A percentile compares a stretch with the other conserved stretches of the same genome.
Evolutionary conservation across 495 filamentous ascomycete species (phyloP).

Genomic region (Bacidia gigantensis): DNA sequence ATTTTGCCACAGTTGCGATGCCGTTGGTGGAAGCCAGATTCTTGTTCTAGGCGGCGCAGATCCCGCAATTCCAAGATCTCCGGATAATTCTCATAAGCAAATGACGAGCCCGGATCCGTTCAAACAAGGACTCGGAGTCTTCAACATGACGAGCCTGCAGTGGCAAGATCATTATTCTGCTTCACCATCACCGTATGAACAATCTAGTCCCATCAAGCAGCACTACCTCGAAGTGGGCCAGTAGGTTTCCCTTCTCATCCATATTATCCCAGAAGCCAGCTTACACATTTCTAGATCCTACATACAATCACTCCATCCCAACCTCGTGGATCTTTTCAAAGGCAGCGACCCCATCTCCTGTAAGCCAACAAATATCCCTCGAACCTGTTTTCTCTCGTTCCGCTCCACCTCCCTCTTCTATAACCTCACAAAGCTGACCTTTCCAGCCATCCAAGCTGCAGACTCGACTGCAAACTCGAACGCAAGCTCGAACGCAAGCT

Average conservation of each 20-base stretch:
- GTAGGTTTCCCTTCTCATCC: not conserved
- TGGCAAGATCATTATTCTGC: constrained; percentile 13
- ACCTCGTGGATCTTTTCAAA: not conserved
- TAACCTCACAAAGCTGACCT: too few relatives aligned
- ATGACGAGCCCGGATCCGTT: constrained; percentile 10
- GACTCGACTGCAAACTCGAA: not conserved
- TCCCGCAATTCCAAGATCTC: not conserved
- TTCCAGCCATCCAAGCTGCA: not conserved
- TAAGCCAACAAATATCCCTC: not conserved
- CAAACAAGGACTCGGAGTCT: constrained; percentile 15
- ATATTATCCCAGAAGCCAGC: not conserved
- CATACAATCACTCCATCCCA: not conserved
- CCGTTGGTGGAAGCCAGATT: constrained; percentile 17
- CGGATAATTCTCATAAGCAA: not conserved
- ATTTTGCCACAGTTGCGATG: constrained; percentile 8
- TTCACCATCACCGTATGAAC: constrained; percentile 7
- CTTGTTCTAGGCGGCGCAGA: constrained; percentile 13
- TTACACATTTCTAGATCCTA: not conserved
- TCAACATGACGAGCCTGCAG: constrained; percentile 12
- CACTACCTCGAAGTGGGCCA: constrained; percentile 7
- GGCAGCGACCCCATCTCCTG: not conserved
- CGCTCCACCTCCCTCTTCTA: not conserved
- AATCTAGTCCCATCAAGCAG: constrained; percentile 6
- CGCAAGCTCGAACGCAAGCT: not conserved
- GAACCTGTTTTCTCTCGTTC: not conserved